phyloP scores from a whole-genome alignment of 2,329 filamentous ascomycete genomes.

The Beauveria rudraprayagi region DNA sequence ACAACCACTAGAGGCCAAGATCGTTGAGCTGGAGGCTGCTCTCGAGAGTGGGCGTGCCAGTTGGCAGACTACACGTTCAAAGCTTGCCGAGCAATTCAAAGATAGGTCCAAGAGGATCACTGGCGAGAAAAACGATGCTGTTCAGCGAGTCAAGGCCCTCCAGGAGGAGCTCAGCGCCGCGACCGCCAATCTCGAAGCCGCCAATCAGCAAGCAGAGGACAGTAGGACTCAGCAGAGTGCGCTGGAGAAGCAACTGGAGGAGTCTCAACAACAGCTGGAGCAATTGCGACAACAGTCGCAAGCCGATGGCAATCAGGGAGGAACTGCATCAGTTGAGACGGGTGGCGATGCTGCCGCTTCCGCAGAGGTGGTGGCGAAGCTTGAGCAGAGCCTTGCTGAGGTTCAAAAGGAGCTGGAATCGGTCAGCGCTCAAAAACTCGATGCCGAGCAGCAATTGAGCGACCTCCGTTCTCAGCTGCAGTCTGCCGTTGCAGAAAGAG shows the following conservation, averaged over 20 bases:
- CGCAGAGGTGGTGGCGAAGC: conserved; percentile 37
- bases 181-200: conserved; percentile 47
- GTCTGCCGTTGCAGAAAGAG: conserved; percentile 53
- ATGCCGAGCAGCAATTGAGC: conserved; percentile 56
- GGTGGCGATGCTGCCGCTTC: conserved; percentile 32
- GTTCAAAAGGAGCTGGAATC: conserved; percentile 55
- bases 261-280: conserved; percentile 35
- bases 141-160: conserved; percentile 43
- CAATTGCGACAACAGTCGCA: conserved; percentile 29
- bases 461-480: conserved; percentile 51
- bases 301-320: conserved; percentile 12
- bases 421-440: conserved; percentile 59
- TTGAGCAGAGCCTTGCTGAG: conserved; percentile 42
- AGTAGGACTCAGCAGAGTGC: conserved; percentile 25
- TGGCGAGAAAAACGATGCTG: conserved; percentile 44
- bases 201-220: conserved; percentile 29
- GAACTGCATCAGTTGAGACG: conserved; percentile 33
- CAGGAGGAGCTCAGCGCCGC: conserved; percentile 41
- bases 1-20: conserved; percentile 43
- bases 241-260: conserved; percentile 35
- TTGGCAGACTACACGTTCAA: conserved; percentile 45
- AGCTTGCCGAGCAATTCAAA: conserved; percentile 55
- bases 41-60: conserved; percentile 47
- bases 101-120: conserved; percentile 47
- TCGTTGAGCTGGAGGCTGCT: conserved; percentile 42